Conservation (phyloP, 2,329 filamentous ascomycete species). For the Hypoxylon sp. region DNA sequence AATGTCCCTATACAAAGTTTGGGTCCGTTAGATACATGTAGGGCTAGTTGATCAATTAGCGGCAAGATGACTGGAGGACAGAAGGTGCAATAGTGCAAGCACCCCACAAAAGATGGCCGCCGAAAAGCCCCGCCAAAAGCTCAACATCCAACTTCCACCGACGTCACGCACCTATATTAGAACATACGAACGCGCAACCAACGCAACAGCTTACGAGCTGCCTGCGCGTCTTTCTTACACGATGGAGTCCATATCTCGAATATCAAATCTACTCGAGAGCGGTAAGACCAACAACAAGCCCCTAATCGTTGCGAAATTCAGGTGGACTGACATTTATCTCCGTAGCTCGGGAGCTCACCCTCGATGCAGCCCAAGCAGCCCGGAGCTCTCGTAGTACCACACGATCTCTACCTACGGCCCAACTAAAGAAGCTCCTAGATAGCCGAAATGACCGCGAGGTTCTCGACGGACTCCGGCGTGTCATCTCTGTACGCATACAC, state of each 20-base stretch:
- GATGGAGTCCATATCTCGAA: conserved; percentile 97
- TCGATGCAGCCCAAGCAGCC: conserved; percentile 95
- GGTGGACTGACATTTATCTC: not conserved
- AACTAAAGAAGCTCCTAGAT: conserved; percentile 95
- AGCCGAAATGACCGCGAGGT: conserved; percentile 94
- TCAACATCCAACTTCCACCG: conserved; percentile 31
- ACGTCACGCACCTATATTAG: conserved; percentile 34
- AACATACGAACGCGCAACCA: conserved; percentile 8
- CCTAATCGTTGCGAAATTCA: not conserved
- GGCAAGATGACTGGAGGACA: not conserved
- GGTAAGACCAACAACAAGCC: conserved; percentile 68
- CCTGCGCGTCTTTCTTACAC: conserved; percentile 40
- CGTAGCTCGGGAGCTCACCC: conserved; percentile 92
- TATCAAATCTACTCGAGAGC: conserved; percentile 94
- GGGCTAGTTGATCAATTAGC: conserved; percentile 3
- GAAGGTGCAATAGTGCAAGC: conserved; percentile 1
- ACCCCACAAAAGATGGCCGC: conserved; percentile 12
- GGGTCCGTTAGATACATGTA: not conserved
- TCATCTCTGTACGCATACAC: conserved; percentile 80
- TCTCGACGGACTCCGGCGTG: conserved; percentile 88
- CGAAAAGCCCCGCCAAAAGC: conserved; percentile 31
- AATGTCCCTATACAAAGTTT: not conserved
- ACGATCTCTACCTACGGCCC: conserved; percentile 79
- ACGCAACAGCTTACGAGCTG: conserved; percentile 51
- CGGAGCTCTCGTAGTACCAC: conserved; percentile 74